Evolutionary conservation across 371 early-diverging fungal species (phyloP), one percentile per base, ranked within the genome.

Genomic region (Nematocida parisii): DNA sequence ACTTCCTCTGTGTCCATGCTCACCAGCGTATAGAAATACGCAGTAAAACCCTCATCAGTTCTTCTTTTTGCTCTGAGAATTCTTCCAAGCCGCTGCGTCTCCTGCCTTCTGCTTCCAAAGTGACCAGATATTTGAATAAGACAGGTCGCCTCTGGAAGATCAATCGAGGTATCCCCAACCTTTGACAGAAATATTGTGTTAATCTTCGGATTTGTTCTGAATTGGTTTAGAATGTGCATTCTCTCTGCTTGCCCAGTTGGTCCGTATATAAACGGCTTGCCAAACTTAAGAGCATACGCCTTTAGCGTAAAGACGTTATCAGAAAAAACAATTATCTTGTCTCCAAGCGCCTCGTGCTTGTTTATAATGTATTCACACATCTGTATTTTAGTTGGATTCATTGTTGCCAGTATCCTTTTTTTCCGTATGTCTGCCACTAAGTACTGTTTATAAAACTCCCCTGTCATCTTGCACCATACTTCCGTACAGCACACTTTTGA

Each of bases 81-180:
- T 44, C 89, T 44, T 62, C 95, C 95, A 58, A 98, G 87, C 5
- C 99, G 90, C 87, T 99, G 98, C 2, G 99, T 98, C 88, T 99
- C 99, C 88, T 98, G 99, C 72, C 99, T 90, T 71, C 99, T 90
- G 39, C 94, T 94, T 27, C 99, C 99, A 87, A 93, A 99, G 84
- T 99, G 99, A 2, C 94, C 92, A 6, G 95, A 95, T 3, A 99
- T 95, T 86, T 99, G 91, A 83, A 99, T 98, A 74, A 99, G 88
- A 82, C 96, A 95, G 0, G 95, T 96, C 0, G 99, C 99, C 85
- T 98, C 98, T 18, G 99, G 99, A 54, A 99, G 86, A 89, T 99
- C 98, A 44, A 99, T 93, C 56, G 95, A 95, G 4, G 99, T 99
- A 87, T 99, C 99, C 84, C 99, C 99, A 61, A 95, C 95, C 88